Base-by-base conservation (phyloP, 1,284 basidiomycete species). In the Pholiota adiposa region DNA sequence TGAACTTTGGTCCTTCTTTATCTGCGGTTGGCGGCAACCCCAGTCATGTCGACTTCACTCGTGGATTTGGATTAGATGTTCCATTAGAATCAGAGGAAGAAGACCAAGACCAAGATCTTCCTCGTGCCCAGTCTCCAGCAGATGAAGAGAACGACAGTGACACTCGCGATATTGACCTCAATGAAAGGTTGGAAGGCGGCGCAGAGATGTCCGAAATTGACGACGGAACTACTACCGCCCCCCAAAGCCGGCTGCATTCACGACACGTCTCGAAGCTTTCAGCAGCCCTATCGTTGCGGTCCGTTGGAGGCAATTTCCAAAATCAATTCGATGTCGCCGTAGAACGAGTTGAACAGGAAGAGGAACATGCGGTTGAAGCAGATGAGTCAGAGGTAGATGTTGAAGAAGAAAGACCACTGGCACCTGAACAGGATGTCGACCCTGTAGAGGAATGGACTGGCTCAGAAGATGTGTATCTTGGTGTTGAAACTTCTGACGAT, bases 31-130 rank as follows among this genome's bases (percentile, higher is more conserved):
- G 74, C 69, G 79, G 73, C 61, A 80, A 83, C 12, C 80, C 83
- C 63, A 85, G 80, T 58, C 80, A 85, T 29, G 86, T 89, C 3
- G 90, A 93, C 71, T 93, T 92, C 68, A 72, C 75, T 58, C 83
- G 87, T 63, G 90, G 91, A 2, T 93, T 93, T 72, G 90, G 91
- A 2, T 68, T 93, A 50, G 89, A 93, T 64, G 85, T 87, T 59
- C 87, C 89, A 4, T 87, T 90, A 65, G 90, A 92, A 68, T 85
- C 82, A 23, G 79, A 81, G 51, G 81, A 81, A 53, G 80, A 80
- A 25, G 73, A 73, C 21, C 29, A 41, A 41, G 80, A 80, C 19
- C 75, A 74, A 21, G 75, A n/a, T n/a, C n/a, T n/a, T n/a, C n/a
- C 9, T 38, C 36, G 69, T 23, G 65, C 67, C 9, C 55, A 51